Evolutionary conservation across 192 early-diverging fungal species (phyloP).

Genomic region (Umbelopsis vinacea): DNA sequence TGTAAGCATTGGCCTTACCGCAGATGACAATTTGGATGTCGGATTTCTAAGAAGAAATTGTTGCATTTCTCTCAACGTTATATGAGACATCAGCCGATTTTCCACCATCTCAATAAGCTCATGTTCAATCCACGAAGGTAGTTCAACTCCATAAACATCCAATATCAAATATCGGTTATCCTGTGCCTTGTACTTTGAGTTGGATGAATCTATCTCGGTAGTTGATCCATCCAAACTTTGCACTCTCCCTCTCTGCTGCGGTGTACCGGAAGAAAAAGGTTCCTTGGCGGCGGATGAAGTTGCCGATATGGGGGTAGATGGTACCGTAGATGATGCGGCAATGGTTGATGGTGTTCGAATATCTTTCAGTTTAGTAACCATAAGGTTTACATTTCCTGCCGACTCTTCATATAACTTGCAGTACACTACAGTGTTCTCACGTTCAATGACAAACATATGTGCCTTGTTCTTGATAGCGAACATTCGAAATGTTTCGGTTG

Average conservation of each 20-base stretch:
- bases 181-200: constrained; percentile 14
- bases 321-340: neutral
- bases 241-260: neutral
- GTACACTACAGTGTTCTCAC: constrained; percentile 59
- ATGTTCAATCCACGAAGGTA: constrained; percentile 48
- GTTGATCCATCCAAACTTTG: neutral
- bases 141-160: constrained; percentile 71
- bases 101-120: constrained; percentile 70
- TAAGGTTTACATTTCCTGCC: neutral
- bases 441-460: constrained; percentile 72
- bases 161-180: constrained; percentile 59
- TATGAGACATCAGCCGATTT: constrained; percentile 59
- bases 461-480: constrained; percentile 73
- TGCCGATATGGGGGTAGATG: neutral
- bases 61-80: constrained; percentile 62
- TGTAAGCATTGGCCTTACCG: constrained; percentile 41
- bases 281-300: neutral
- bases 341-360: neutral
- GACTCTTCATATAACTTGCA: constrained; percentile 49
- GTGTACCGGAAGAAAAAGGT: neutral
- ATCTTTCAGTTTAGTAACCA: neutral
- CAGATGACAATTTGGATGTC: constrained; percentile 62
- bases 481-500: constrained; percentile 52
- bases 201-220: neutral
- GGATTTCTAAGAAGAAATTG: constrained; percentile 70